Percentiles rank a stretch among this genome's conserved stretches.
These are phyloP conservation scores for Quercus mongolica DNA, from an alignment of 306 rosid genomes.

Conservation along the genomic window DNA sequence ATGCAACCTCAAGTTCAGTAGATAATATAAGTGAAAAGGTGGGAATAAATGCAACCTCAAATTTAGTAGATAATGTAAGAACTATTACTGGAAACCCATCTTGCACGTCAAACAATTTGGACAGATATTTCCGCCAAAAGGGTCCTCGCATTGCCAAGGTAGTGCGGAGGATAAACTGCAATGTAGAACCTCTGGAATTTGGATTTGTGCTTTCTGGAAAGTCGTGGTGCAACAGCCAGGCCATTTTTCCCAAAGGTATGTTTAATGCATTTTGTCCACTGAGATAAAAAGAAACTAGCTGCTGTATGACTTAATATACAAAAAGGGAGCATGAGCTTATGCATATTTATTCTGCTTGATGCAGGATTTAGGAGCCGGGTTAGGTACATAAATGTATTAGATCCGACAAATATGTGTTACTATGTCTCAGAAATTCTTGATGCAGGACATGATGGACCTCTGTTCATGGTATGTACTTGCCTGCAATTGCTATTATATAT, in stretches of 20 bases:
- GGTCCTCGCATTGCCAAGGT: conserved; percentile 99
- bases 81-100: conserved; percentile 47
- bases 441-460: conserved; percentile 71
- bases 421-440: conserved; percentile 91
- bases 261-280: conserved; percentile 3
- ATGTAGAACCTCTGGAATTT: conserved; percentile 86
- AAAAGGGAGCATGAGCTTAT: conserved; percentile 23
- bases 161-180: conserved; percentile 89
- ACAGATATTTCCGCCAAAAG: conserved; percentile 66
- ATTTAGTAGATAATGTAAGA: conserved; percentile 43
- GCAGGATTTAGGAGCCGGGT: conserved; percentile 96
- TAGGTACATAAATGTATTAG: conserved; percentile 66
- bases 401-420: conserved; percentile 71
- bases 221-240: conserved; percentile 87
- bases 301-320: conserved; percentile 11
- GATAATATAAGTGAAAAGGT: conserved; percentile 33
- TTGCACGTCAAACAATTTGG: conserved; percentile 53
- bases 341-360: conserved; percentile 30
- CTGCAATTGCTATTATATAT: not conserved
- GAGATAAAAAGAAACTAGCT: conserved; percentile 5
- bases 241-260: conserved; percentile 92
- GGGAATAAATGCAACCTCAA: conserved; percentile 23
- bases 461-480: conserved; percentile 76
- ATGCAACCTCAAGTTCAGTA: conserved; percentile 39
- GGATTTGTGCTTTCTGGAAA: conserved; percentile 86